phyloP scores from a whole-genome alignment of 1,284 basidiomycete genomes.

The Ustilago trichophora region DNA sequence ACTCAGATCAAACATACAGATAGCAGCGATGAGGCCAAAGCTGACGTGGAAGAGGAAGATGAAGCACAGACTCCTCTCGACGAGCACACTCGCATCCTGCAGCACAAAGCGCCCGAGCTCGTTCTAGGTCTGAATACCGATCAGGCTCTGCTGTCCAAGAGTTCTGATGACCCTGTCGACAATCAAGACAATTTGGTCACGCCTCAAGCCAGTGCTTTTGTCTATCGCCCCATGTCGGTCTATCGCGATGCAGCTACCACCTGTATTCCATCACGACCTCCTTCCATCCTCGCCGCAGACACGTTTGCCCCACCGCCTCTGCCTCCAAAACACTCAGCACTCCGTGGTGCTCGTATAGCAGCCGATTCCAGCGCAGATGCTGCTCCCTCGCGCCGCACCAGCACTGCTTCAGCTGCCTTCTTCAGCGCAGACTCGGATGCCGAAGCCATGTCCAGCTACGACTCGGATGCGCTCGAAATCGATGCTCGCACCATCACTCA shows the following conservation, averaged over 20 bases:
- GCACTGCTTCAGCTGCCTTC: constrained; percentile 38
- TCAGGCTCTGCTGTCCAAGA: no score
- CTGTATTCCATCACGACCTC: constrained; percentile 4
- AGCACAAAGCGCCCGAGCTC: background rate
- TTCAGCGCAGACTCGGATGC: constrained; percentile 41
- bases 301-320: constrained; percentile 56
- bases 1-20: background rate
- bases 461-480: constrained; percentile 27
- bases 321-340: constrained; percentile 32
- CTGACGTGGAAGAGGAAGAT: constrained; percentile 6
- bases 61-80: constrained; percentile 25
- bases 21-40: constrained; percentile 6
- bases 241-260: constrained; percentile 27
- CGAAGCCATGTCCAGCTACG: constrained; percentile 31
- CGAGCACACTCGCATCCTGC: constrained; percentile 1
- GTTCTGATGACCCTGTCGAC: background rate
- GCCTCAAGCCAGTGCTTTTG: constrained; percentile 12
- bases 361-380: background rate
- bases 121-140: background rate
- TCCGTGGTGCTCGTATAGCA: background rate
- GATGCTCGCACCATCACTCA: constrained; percentile 14
- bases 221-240: constrained; percentile 14
- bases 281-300: constrained; percentile 32
- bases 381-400: constrained; percentile 18
- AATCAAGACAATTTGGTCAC: background rate